Evolutionary conservation across 805 yeast genomes (phyloP).

Genomic region (Candida gorgasii): DNA sequence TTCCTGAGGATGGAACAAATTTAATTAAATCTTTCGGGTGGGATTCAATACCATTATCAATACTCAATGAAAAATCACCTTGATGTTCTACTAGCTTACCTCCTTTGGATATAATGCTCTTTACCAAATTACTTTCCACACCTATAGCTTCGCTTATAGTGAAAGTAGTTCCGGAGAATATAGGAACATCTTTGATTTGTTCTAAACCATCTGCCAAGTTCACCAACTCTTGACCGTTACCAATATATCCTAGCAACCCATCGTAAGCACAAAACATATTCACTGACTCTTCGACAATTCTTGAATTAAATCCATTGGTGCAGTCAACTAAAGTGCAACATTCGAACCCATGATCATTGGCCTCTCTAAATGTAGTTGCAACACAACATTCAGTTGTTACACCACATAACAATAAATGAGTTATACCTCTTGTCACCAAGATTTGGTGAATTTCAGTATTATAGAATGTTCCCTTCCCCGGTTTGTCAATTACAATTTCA

Average conservation of each 20-base stretch:
- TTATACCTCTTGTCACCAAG: slow-evolving; percentile 14
- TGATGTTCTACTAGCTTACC: background rate
- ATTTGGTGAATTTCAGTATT: slow-evolving; percentile 14
- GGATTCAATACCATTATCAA: background rate
- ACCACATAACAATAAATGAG: slow-evolving; percentile 13
- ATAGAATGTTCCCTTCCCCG: slow-evolving; percentile 15
- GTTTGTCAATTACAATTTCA: slow-evolving; percentile 15
- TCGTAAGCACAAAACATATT: slow-evolving; percentile 15
- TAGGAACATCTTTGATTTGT: background rate
- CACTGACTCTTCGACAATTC: slow-evolving; percentile 9
- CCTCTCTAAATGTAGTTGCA: slow-evolving; percentile 15
- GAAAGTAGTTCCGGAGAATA: background rate
- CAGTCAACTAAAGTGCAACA: slow-evolving; percentile 14
- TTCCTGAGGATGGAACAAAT: slow-evolving; percentile 8
- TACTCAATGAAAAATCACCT: background rate
- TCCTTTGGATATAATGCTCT: slow-evolving; percentile 1
- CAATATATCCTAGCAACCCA: slow-evolving; percentile 29
- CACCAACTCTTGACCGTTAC: slow-evolving; percentile 8
- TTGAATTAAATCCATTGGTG: slow-evolving; percentile 11
- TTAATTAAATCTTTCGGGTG: too few species aligned
- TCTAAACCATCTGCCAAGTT: background rate
- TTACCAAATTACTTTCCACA: background rate
- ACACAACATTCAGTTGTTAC: slow-evolving; percentile 17
- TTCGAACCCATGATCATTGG: slow-evolving; percentile 15
- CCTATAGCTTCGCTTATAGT: background rate